Base-by-base conservation (phyloP, 805 yeast genomes). In the Kuraishia floccosa region DNA sequence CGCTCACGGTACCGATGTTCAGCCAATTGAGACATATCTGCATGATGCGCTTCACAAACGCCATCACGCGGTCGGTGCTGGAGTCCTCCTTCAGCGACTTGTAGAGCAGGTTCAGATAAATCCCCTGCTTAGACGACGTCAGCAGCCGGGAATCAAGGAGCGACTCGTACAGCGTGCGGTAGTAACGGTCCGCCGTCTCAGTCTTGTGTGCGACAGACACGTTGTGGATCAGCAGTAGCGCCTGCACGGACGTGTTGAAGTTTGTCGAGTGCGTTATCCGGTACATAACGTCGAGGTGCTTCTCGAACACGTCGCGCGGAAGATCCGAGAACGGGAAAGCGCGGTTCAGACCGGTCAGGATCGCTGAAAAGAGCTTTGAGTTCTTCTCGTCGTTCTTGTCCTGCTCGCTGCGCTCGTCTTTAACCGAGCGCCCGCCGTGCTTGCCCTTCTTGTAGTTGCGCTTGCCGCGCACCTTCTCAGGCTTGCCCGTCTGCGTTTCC, bases 261-360 rank as follows among this genome's bases (percentile, higher is more conserved):
- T 91, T 91, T 17, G 94, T 75, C 12, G 95, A 79, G 53, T 89
- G 96, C 4, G 96, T 87, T 50, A 89, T 89, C 46, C 73, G 74
- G 66, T 80, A 91, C 34, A 91, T 60, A 0, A 94, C 78, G 47
- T 84, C 79, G 47, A 89, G 62, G 56, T 91, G 96, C 37, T 69
- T 63, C 40, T 74, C 72, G 47, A 78, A 84, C 5, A 72, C 69
- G 18, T 78, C 76, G 24, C 74, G 68, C 12, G 85, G 76, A 33
- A 91, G 61, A 39, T 74, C 67, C 2, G 94, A 76, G 51, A 83
- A 91, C 33, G 97, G 97, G 65, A 84, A 89, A 1, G 97, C 87
- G 58, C 98, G 81, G 52, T 91, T 91, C 35, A 91, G 70, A 42
- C 98, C 98, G 1, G 98, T 85, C 41, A 91, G 68, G 34, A 91